phyloP scores from a whole-genome alignment of 257 asterid genomes.

The Phtheirospermum japonicum region DNA sequence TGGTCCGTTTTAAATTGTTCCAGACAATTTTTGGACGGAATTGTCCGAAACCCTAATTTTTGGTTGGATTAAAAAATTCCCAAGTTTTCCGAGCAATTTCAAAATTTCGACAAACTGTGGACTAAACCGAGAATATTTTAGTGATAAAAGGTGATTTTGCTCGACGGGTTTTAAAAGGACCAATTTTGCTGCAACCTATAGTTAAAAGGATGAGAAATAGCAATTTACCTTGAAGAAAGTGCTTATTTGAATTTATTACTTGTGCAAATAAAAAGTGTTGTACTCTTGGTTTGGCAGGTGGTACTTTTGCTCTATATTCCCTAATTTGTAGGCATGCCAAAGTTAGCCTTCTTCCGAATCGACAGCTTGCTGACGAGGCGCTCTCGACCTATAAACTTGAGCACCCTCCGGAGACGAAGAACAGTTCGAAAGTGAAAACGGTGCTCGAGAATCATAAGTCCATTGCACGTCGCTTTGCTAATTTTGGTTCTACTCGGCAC shows the following conservation, averaged over 20 bases:
- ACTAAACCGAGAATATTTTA: background rate
- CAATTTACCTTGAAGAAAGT: background rate
- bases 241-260: background rate
- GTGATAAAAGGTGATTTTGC: background rate
- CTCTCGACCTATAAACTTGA: slow-evolving; percentile 85
- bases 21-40: no score
- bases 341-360: slow-evolving; percentile 88
- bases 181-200: background rate
- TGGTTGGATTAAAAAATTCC: background rate
- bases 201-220: no score
- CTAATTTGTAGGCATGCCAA: slow-evolving; percentile 94
- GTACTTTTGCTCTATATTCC: slow-evolving; percentile 93
- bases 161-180: background rate
- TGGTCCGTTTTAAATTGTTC: background rate
- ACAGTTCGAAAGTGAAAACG: slow-evolving; percentile 61
- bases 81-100: background rate
- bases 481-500: slow-evolving; percentile 89
- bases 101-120: background rate
- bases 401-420: slow-evolving; percentile 60
- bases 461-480: slow-evolving; percentile 73
- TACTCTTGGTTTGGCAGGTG: slow-evolving; percentile 59
- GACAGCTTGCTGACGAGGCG: slow-evolving; percentile 86
- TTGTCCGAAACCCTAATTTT: background rate
- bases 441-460: slow-evolving; percentile 85
- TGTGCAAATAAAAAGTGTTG: slow-evolving; percentile 4